Evolutionary conservation across 2,329 filamentous ascomycete species (phyloP), one percentile per base, ranked within the genome.

Genomic region (Xylaria sp.): DNA sequence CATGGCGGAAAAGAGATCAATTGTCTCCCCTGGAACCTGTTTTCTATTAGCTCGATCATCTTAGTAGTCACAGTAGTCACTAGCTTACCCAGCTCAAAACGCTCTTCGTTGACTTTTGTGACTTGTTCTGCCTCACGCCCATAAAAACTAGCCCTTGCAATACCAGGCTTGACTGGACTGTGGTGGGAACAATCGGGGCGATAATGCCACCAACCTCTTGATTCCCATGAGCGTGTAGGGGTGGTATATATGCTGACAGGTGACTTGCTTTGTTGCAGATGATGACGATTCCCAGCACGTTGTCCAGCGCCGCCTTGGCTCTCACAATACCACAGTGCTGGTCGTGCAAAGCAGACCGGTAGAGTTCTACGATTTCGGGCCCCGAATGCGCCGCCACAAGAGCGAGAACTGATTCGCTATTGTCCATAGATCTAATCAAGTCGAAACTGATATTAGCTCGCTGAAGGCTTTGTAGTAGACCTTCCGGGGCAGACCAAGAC

Each of bases 111-210:
- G 91, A 90, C 69, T 92, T 92, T 77, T 94, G 88, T 73, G 88
- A 88, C 79, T 94, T 95, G 79, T 93, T 92, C 81, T 96, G 93
- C 66, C 92, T 88, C 75, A 96, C 89, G 0, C 92, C 93, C 82
- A 97, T 88, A 69, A 97, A 81, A 16, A 93, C 91, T 71, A 97
- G 81, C 0, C 93, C 93, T 80, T 97, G 93, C 16, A 89, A 76
- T 68, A 95, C 85, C 35, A 96, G 80, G 0, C 87, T 90, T 32
- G 91, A 88, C 75, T 93, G 92, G 1, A 89, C 86, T 1, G 87
- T 86, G 0, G 91, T 85, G 1, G 91, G 90, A 54, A 96, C 91
- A 12, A 96, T 88, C 0, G 93, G 93, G 25, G 92, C 93, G 16
- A 94, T 90, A 54, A 97, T 93, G 6, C 93, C 93, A 3, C 93